Conservation (phyloP, 257 asterid genomes). For the Eustoma russellianum region DNA sequence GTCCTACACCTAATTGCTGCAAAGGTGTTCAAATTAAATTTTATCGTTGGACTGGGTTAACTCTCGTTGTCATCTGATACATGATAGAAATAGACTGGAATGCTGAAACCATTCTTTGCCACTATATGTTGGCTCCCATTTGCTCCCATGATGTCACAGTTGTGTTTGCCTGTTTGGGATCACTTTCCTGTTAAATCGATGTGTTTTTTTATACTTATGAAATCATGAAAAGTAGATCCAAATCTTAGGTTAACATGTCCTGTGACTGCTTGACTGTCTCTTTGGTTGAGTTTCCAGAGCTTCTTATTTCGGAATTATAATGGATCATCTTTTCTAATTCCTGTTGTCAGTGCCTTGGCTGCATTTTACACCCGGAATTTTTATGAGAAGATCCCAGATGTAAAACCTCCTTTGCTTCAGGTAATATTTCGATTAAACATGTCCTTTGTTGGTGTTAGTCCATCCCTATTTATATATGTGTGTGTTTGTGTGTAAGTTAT, state of each 20-base stretch:
- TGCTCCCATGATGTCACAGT: no score
- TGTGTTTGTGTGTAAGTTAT: no score
- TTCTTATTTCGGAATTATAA: conserved; percentile 10
- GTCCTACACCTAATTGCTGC: no score
- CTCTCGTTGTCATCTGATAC: no score
- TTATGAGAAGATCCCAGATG: conserved; percentile 56
- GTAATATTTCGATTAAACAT: conserved; percentile 32
- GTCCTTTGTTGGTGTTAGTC: conserved; percentile 9
- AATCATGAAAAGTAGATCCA: neutral
- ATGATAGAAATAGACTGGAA: no score
- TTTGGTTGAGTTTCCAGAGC: conserved; percentile 7
- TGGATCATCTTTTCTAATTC: conserved; percentile 11
- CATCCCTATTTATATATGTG: no score
- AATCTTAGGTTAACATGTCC: neutral
- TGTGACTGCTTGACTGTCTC: neutral
- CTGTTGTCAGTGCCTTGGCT: conserved; percentile 72
- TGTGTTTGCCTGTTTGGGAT: no score
- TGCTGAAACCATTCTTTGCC: no score
- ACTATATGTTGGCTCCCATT: no score
- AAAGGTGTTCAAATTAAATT: no score
- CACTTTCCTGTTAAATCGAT: no score
- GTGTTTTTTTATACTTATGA: neutral
- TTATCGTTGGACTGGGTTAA: no score
- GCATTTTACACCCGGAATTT: conserved; percentile 85
- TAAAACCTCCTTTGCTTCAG: conserved; percentile 89